phyloP scores from a whole-genome alignment of 2,329 filamentous ascomycete genomes.

The Torrubiella hemipterigena region DNA sequence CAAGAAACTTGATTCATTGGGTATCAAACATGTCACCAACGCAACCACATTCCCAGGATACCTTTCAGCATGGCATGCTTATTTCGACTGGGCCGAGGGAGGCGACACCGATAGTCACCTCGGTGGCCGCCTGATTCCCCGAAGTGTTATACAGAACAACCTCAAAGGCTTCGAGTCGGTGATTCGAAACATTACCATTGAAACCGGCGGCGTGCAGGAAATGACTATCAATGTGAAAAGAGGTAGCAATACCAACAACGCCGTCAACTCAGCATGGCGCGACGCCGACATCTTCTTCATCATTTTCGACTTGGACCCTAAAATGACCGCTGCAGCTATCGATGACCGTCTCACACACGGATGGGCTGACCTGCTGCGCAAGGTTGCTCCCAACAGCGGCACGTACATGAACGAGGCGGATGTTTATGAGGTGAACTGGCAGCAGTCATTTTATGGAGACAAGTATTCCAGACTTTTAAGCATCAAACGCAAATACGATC shows the following conservation, averaged over 20 bases:
- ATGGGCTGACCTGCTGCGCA: conserved; percentile 11
- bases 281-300: conserved; percentile 17
- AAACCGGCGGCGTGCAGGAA: neutral
- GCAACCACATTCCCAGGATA: neutral
- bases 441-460: conserved; percentile 32
- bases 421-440: conserved; percentile 31
- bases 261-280: conserved; percentile 33
- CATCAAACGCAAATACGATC: conserved; percentile 38
- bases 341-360: conserved; percentile 10
- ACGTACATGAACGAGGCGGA: conserved; percentile 41
- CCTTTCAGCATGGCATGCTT: neutral
- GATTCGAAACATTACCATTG: neutral
- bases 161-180: conserved; percentile 9
- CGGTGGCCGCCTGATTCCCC: neutral
- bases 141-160: neutral
- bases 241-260: conserved; percentile 11
- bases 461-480: conserved; percentile 27
- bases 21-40: neutral
- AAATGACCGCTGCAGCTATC: conserved; percentile 6
- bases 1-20: neutral
- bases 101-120: neutral
- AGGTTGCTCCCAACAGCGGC: conserved; percentile 23
- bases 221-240: neutral
- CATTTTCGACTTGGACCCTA: neutral
- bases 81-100: neutral